Evolutionary conservation across 2,329 filamentous ascomycete genomes (phyloP).

Genomic region (Geoglossum cookeanum): DNA sequence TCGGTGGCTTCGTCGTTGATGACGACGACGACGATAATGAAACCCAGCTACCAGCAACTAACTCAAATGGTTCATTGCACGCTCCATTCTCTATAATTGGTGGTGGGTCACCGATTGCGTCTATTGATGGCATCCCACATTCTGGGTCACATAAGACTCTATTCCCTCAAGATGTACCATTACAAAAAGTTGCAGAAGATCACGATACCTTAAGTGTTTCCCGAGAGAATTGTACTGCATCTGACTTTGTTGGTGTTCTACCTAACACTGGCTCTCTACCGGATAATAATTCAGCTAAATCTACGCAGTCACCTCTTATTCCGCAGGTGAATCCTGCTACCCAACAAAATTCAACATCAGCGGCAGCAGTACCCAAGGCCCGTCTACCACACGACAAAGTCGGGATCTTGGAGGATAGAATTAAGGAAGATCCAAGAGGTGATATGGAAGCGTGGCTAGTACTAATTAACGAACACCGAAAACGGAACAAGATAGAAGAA

Average conservation of each 20-base stretch:
- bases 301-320: constrained; percentile 7
- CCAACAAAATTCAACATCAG: neutral
- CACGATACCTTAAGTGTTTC: constrained; percentile 20
- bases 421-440: constrained; percentile 80
- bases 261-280: constrained; percentile 7
- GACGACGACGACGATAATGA: constrained; percentile 40
- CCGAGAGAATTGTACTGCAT: constrained; percentile 13
- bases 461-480: constrained; percentile 69
- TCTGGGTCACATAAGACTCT: constrained; percentile 8
- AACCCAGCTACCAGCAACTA: constrained; percentile 11
- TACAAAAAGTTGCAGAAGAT: constrained; percentile 4
- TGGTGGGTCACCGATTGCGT: neutral
- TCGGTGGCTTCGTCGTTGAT: constrained; percentile 43
- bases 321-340: constrained; percentile 7
- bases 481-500: constrained; percentile 64
- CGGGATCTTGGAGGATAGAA: constrained; percentile 70
- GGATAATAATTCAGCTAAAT: constrained; percentile 6
- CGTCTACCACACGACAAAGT: constrained; percentile 54
- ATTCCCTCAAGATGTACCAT: constrained; percentile 9
- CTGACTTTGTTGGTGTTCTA: constrained; percentile 12
- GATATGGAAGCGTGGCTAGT: constrained; percentile 83
- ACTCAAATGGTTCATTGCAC: constrained; percentile 26
- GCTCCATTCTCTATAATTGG: neutral
- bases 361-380: constrained; percentile 18
- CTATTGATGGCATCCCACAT: neutral